These are phyloP conservation scores for Immersiporthe knoxdaviesiana DNA, from an alignment of 2,329 filamentous ascomycete genomes.

Conservation along the genomic window DNA sequence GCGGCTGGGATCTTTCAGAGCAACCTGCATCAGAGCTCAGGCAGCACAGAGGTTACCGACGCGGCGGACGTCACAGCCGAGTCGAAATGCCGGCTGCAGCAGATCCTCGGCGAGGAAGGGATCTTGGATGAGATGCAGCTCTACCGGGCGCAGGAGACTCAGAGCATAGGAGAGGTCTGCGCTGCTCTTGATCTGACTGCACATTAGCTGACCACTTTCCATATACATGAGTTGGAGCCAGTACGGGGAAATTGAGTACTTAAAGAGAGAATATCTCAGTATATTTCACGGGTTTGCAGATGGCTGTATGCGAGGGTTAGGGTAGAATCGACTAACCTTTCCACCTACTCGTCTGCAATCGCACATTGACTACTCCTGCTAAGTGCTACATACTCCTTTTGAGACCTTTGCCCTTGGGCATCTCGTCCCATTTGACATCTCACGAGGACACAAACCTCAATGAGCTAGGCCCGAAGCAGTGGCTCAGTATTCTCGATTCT, in stretches of 20 bases:
- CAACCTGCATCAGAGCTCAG: slow-evolving; percentile 22
- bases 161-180: slow-evolving; percentile 8
- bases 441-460: neutral
- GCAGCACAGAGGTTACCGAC: neutral
- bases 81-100: slow-evolving; percentile 17
- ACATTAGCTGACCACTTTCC: neutral
- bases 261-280: neutral
- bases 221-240: neutral
- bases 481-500: neutral
- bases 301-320: no score
- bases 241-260: neutral
- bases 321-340: no score
- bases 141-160: slow-evolving; percentile 12
- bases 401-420: no score
- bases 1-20: slow-evolving; percentile 50
- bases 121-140: slow-evolving; percentile 22
- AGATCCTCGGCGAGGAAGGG: slow-evolving; percentile 14
- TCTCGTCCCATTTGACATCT: neutral
- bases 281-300: no score
- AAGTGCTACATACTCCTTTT: neutral
- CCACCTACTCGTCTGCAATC: no score
- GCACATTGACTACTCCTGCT: neutral
- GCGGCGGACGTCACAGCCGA: neutral
- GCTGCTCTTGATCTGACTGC: neutral
- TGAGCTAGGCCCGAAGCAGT: neutral